A percentile compares a stretch with the other conserved stretches of the same genome.
phyloP scores from a whole-genome alignment of 1,284 basidiomycete genomes.

The Termitomyces sp. region DNA sequence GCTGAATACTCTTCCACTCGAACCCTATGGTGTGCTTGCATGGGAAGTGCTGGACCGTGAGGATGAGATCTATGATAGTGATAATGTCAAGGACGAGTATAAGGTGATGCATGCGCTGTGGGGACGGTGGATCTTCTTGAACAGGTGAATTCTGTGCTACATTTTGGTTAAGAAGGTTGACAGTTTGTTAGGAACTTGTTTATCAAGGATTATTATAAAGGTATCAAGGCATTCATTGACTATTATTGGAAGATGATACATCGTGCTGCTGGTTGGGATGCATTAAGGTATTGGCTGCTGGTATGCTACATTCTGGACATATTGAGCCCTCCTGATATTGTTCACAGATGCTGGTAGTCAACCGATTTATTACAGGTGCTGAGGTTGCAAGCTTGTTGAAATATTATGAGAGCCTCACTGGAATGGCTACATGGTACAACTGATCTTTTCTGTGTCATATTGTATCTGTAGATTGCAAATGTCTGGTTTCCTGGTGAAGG shows the following conservation, averaged over 20 bases:
- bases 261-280: slow-evolving; percentile 61
- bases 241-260: slow-evolving; percentile 62
- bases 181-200: slow-evolving; percentile 40
- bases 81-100: slow-evolving; percentile 63
- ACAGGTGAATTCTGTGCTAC: slow-evolving; percentile 39
- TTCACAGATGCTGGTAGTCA: slow-evolving; percentile 40
- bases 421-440: slow-evolving; percentile 33
- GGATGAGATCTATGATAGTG: slow-evolving; percentile 65
- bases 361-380: slow-evolving; percentile 39
- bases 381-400: slow-evolving; percentile 42
- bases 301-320: slow-evolving; percentile 32
- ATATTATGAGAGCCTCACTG: slow-evolving; percentile 42
- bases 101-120: slow-evolving; percentile 74
- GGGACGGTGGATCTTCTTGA: slow-evolving; percentile 65
- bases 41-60: slow-evolving; percentile 67
- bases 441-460: slow-evolving; percentile 10
- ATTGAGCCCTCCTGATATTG: background rate
- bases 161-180: background rate
- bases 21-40: slow-evolving; percentile 55
- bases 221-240: slow-evolving; percentile 49
- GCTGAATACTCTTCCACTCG: slow-evolving; percentile 50
- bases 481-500: background rate
- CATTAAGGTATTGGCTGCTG: slow-evolving; percentile 56
- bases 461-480: background rate
- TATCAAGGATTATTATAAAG: slow-evolving; percentile 49